Evolutionary conservation across 257 asterid genomes (phyloP), one percentile per base, ranked within the genome.

Genomic region (Petunia secreta): DNA sequence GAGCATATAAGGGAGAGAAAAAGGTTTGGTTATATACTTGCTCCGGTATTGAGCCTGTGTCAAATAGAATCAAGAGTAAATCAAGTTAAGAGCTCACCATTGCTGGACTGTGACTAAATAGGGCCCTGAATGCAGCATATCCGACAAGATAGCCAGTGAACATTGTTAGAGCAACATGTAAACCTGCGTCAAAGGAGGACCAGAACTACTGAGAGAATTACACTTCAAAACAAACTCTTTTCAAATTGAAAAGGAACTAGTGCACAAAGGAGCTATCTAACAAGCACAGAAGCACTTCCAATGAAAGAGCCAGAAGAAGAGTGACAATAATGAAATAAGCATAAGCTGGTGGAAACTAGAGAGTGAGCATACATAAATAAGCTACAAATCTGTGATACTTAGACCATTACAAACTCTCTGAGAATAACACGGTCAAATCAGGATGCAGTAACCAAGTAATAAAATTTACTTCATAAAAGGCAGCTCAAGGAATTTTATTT

Each of bases 81-180:
- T 78, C 40, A 82, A 62, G 57, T 67, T 10, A 10, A 69, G 1
- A 69, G 25, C 77, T 77, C 92, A 95, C 99, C 99, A 92, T 89
- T 3, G 91, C 96, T 68, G 93, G 89, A 82, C 85, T 93, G 59
- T 83, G 88, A 90, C 90, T 68, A 80, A 92, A 95, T 85, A 95
- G 85, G 75, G 99, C 98, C 87, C 95, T 91, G 91, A 95, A 95
- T 63, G 97, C 92, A 76, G 91, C 92, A 86, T 86, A 95, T 81
- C 99, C 99, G 77, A 92, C 80, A 82, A 95, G 85, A 87, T 90
- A 95, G 69, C 98, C 97, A 9, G 99, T 91, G 63, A 95, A 92
- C 98, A 95, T 95, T 60, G 89, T 86, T 50, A 95, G 85, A 80
- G 82, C 91, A 3, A 95, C 96, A 79, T 95, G 99, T 63, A 95